phyloP scores from a whole-genome alignment of 164 flowering plant species.

The Echeveria elegans region DNA sequence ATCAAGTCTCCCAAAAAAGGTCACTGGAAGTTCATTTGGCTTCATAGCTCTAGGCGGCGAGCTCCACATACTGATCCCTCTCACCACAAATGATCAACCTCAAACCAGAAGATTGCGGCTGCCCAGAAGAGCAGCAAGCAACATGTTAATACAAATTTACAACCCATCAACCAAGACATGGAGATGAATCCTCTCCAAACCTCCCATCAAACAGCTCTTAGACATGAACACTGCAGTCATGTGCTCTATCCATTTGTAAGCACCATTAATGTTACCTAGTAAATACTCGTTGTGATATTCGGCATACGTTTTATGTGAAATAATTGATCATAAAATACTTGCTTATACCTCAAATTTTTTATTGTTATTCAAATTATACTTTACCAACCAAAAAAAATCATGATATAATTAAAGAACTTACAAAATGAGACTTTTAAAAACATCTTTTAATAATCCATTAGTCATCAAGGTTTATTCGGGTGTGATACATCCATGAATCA shows the following conservation, averaged over 20 bases:
- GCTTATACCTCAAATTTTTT: no score
- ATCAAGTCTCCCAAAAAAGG: constrained; percentile 50
- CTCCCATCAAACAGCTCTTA: constrained; percentile 37
- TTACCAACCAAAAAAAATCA: no score
- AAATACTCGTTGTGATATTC: background rate
- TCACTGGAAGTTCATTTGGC: constrained; percentile 33
- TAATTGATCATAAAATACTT: no score
- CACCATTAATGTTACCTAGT: background rate
- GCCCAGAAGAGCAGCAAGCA: constrained; percentile 27
- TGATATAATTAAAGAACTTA: no score
- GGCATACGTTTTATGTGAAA: no score
- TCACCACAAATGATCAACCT: constrained; percentile 20
- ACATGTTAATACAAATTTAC: constrained; percentile 55
- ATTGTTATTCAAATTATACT: no score
- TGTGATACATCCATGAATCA: no score
- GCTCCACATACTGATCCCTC: constrained; percentile 40
- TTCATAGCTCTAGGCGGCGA: constrained; percentile 58
- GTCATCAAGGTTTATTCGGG: no score
- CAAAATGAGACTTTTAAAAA: no score
- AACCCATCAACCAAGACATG: constrained; percentile 55
- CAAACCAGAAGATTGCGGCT: constrained; percentile 34
- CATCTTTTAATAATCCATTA: no score
- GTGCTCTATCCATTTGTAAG: constrained; percentile 46
- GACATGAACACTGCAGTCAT: constrained; percentile 59
- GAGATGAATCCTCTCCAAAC: constrained; percentile 47